A percentile compares a stretch with the other conserved stretches of the same genome.
Evolutionary conservation across 345 rosid species (phyloP).

Genomic region (Camelina hispida): DNA sequence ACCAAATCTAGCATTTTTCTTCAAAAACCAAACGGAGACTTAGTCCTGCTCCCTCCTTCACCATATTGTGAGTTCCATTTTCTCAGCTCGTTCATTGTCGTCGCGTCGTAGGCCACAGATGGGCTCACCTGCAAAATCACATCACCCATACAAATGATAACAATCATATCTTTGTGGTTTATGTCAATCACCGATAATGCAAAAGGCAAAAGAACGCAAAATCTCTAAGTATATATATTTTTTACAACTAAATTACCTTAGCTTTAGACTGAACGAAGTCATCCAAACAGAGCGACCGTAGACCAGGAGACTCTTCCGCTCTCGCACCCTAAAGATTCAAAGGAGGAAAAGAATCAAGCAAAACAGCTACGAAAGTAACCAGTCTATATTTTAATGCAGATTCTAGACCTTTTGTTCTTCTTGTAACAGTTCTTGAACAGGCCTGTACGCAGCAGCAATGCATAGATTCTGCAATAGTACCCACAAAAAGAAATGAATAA

Average conservation of each 20-base stretch:
- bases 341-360: slow-evolving; percentile 12
- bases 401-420: slow-evolving; percentile 68
- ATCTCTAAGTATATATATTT: not conserved
- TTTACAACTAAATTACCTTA: slow-evolving; percentile 58
- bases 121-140: slow-evolving; percentile 74
- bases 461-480: slow-evolving; percentile 77
- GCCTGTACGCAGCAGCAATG: slow-evolving; percentile 96
- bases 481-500: slow-evolving; percentile 3
- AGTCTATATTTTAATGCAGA: slow-evolving; percentile 8
- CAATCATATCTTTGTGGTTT: slow-evolving; percentile 27
- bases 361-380: slow-evolving; percentile 1
- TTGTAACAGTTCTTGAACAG: slow-evolving; percentile 88
- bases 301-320: slow-evolving; percentile 44
- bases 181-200: not conserved
- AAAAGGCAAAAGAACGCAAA: not conserved
- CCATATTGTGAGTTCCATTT: slow-evolving; percentile 99
- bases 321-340: slow-evolving; percentile 50
- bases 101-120: slow-evolving; percentile 82
- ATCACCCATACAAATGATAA: slow-evolving; percentile 21
- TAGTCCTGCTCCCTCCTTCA: slow-evolving; percentile 89
- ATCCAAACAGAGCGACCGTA: slow-evolving; percentile 74
- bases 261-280: slow-evolving; percentile 83
- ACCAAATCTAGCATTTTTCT: slow-evolving; percentile 18
- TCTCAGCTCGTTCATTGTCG: slow-evolving; percentile 93
- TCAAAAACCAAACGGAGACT: slow-evolving; percentile 84